Evolutionary conservation across 257 asterid species (phyloP), one percentile per base, ranked within the genome.

Genomic region (Jaltomata sinuosa): DNA sequence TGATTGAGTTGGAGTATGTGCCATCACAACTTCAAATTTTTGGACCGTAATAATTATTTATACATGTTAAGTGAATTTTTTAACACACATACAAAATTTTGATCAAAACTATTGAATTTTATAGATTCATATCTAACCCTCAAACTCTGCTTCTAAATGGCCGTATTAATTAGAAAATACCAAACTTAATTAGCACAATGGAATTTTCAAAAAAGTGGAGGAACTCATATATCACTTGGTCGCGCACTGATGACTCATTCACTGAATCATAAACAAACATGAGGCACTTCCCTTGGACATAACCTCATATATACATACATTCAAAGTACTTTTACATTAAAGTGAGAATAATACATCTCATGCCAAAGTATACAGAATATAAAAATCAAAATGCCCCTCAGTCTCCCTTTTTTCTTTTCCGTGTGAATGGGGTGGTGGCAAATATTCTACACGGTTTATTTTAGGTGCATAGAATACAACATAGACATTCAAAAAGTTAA

Each of bases 331-430:
- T 76, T 27, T 25, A 76, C 81, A 49, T 47, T 77, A 27, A 84
- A 71, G 82, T 62, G 32, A 85, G 82, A 84, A 83, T 79, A 83
- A 38, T 88, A 87, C 86, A 85, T 80, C 88, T 87, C 84, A 83
- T 85, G 79, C 38, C 84, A n/a, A 55, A 79, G 52, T 45, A n/a
- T n/a, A 76, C 22, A 57, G 19, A 21, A 65, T 14, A 7, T 53
- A 19, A 15, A 54, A 68, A 64, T 11, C 50, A 74, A 62, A 32
- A 47, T 25, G 34, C 55, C 50, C 57, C 54, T 54, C 36, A 77
- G 12, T 6, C 62, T 18, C 67, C 29, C 22, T 64, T 29, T 11
- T 29, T 6, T 5, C 3, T 21, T 62, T 40, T 49, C 38, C 8
- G 57, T 18, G 42, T 62, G 62, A 67, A 53, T 53, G 72, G 49